Evolutionary conservation across 2,329 filamentous ascomycete genomes (phyloP), one percentile per base, ranked within the genome.

Genomic region (Venturia pyrina): DNA sequence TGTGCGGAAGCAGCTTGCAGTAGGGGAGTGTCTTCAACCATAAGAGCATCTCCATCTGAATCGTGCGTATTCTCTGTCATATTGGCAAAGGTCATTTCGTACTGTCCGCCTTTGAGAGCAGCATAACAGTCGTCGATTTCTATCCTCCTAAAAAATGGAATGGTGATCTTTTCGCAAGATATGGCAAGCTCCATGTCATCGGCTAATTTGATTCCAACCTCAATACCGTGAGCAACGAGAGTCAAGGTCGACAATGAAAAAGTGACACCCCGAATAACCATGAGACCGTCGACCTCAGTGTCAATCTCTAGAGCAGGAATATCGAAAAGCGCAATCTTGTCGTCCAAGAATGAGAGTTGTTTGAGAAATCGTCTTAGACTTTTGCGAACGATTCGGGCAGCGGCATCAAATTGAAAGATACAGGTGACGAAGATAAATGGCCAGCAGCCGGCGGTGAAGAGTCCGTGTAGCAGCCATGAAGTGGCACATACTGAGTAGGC

Each of bases 301-400:
- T 84, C 82, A 56, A 84, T 83, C 69, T 84, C 82, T 64, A 84
- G 70, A 1, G 81, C 82, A 0, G 82, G 81, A 7, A 82, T 70
- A 63, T 80, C 75, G 68, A 81, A 81, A 64, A 81, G 73, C 3
- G 80, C 80, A 65, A 84, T 75, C 66, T 79, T 79, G 67, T 84
- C 81, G 60, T 79, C 78, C 67, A 81, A 79, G 69, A 83, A 83
- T 66, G 82, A 79, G 28, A 81, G 69, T 46, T 79, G 73, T 59
- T 77, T 71, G 37, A 79, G 72, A 11, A 82, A 70, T 28, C 73
- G 74, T 60, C 73, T 67, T 7, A 80, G 72, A 8, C 67, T 70
- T 40, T 72, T 73, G 41, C 79, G 72, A 15, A 74, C 75, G 41
- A 78, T 66, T 32, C 73, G 71, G 8, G 77, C 76, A 1, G 73